Evolutionary conservation across 202 grass and related monocot genomes (phyloP).

Genomic region (Bolboschoenoplectus hybrid): DNA sequence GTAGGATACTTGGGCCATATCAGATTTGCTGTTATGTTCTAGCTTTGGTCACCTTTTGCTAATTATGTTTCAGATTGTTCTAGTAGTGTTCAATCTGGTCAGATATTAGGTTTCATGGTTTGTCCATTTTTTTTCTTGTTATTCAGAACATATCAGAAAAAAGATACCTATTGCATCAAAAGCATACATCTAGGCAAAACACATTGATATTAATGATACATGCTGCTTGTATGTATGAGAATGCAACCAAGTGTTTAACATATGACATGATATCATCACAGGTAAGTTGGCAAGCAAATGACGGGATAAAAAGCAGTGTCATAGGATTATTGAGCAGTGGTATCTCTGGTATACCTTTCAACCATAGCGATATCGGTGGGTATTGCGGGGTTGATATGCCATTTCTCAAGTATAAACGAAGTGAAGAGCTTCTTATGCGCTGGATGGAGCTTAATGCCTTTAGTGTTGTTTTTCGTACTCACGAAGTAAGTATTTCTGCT

Average conservation of each 20-base stretch:
- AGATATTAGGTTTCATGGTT: too few species aligned
- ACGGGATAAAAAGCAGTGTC: slow-evolving; percentile 97
- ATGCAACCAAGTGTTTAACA: neutral
- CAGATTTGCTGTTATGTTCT: neutral
- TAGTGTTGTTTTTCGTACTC: slow-evolving; percentile 81
- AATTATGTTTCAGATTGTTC: neutral
- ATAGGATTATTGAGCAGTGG: slow-evolving; percentile 82
- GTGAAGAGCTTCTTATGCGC: slow-evolving; percentile 80
- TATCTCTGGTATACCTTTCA: slow-evolving; percentile 84
- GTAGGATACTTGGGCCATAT: neutral
- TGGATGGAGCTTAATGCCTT: slow-evolving; percentile 96
- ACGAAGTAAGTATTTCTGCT: slow-evolving; percentile 52
- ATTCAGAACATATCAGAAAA: neutral
- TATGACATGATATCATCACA: neutral
- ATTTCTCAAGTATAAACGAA: slow-evolving; percentile 72
- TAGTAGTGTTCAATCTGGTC: neutral
- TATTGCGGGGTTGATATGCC: slow-evolving; percentile 85
- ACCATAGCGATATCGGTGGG: slow-evolving; percentile 91
- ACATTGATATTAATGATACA: neutral
- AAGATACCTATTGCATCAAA: neutral
- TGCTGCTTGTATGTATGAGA: neutral
- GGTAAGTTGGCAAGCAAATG: slow-evolving; percentile 86
- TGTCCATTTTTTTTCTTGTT: neutral
- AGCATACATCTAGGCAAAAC: neutral
- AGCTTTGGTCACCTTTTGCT: neutral